Evolutionary conservation across 495 filamentous ascomycete species (phyloP), one percentile per base, ranked within the genome.

Genomic region (Pseudoneurospora amorphoporcata): DNA sequence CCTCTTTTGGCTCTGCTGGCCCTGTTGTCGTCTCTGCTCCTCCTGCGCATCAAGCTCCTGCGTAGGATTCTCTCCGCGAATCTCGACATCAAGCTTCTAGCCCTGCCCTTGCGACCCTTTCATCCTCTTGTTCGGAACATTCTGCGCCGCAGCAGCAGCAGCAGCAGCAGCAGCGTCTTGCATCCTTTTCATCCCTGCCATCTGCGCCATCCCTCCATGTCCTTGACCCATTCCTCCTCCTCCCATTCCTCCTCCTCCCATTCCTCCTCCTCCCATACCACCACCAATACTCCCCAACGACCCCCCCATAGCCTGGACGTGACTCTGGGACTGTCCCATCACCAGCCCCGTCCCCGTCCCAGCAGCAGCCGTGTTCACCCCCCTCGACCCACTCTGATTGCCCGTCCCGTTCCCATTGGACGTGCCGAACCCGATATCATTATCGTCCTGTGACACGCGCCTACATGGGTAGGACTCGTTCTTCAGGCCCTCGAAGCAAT

Each of bases 401-500:
- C 47, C 47, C 1, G 47, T 58, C 3, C 47, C 47, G 2, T 95
- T 97, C 2, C 95, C 95, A 8, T 95, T 93, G 41, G 97, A 79
- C 79, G 92, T 94, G n/a, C 89, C 88, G 0, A 91, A 92, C 4
- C 92, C 86, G 70, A 98, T 97, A 81, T 98, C 95, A 77, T 96
- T 96, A 77, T 97, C 94, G 75, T 98, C 95, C 76, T 95, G 91
- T 70, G 90, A 96, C 7, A 99, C 94, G 53, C 93, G 88, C 3
- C 95, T 89, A 77, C 92, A 89, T 3, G 96, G 95, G 82, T 99
- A 99, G 0, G 29, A 16, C 78, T 95, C 91, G 72, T 87, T 88
- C 77, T 91, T 91, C 68, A 92, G 85, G 0, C 94, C 93, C 76
- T 97, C 93, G 76, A 99, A 99, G 79, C 95, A 98, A 80, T 97